phyloP scores from a whole-genome alignment of 2,329 filamentous ascomycete genomes.

The Coniella vitis region DNA sequence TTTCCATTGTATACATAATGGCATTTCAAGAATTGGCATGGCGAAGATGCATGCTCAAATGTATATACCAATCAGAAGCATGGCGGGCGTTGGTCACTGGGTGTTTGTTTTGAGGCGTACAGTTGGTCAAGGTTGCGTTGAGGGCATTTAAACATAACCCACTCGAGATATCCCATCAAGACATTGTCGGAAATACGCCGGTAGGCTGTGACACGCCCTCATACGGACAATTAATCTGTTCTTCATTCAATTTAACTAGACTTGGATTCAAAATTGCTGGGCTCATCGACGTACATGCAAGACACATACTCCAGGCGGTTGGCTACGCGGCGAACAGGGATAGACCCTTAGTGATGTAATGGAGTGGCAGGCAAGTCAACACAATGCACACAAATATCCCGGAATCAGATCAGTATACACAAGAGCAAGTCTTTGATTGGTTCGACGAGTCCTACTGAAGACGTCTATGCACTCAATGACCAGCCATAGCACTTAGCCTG shows the following conservation, averaged over 20 bases:
- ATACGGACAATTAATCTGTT: background rate
- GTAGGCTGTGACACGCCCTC: background rate
- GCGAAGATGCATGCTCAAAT: too few relatives aligned
- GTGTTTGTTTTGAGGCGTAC: constrained; percentile 1
- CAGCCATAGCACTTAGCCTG: background rate
- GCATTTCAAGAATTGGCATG: too few relatives aligned
- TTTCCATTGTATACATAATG: too few relatives aligned
- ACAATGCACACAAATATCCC: too few relatives aligned
- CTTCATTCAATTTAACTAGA: too few relatives aligned
- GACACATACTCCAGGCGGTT: too few relatives aligned
- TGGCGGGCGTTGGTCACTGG: background rate
- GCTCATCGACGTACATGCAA: too few relatives aligned
- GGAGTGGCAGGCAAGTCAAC: too few relatives aligned
- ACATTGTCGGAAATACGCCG: background rate
- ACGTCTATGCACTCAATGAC: constrained; percentile 1
- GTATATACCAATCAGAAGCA: background rate
- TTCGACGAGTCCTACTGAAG: constrained; percentile 1
- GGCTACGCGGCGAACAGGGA: too few relatives aligned
- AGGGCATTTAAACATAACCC: background rate
- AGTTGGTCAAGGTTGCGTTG: constrained; percentile 7
- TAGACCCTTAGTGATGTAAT: too few relatives aligned
- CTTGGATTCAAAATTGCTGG: too few relatives aligned
- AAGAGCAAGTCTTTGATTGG: constrained; percentile 5
- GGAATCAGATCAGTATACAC: background rate
- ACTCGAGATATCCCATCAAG: constrained; percentile 7